phyloP scores from a whole-genome alignment of 768 basidiomycete genomes.

The Hebeloma cylindrosporum region DNA sequence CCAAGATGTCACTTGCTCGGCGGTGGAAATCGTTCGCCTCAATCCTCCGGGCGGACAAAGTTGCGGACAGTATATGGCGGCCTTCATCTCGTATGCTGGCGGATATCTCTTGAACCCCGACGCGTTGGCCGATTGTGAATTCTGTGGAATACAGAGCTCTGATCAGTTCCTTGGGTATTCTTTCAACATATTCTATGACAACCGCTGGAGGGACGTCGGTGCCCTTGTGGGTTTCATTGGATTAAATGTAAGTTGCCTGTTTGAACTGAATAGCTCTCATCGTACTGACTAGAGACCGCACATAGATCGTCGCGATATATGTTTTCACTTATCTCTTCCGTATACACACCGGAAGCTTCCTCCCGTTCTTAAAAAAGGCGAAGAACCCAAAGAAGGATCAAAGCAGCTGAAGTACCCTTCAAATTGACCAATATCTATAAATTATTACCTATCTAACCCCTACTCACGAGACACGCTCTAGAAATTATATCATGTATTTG shows the following conservation, averaged over 20 bases:
- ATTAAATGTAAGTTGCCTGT: constrained; percentile 43
- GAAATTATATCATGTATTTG: too few relatives aligned
- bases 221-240: constrained; percentile 43
- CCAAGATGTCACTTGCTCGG: constrained; percentile 44
- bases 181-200: constrained; percentile 56
- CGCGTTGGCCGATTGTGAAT: constrained; percentile 49
- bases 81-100: constrained; percentile 47
- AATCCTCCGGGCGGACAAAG: constrained; percentile 50
- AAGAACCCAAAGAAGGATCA: too few relatives aligned
- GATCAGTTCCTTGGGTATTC: constrained; percentile 50
- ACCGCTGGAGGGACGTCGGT: constrained; percentile 55
- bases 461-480: too few relatives aligned
- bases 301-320: too few relatives aligned
- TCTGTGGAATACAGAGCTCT: constrained; percentile 54
- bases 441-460: too few relatives aligned
- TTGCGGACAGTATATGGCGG: constrained; percentile 49
- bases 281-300: too few relatives aligned
- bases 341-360: too few relatives aligned
- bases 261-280: too few relatives aligned
- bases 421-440: too few relatives aligned
- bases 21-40: constrained; percentile 49
- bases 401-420: too few relatives aligned
- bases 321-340: too few relatives aligned
- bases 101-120: constrained; percentile 56
- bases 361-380: too few relatives aligned